Percentiles rank a stretch among this genome's conserved stretches.
Conservation (phyloP, 179 eudicot genomes). For the Drosera spatulata region DNA sequence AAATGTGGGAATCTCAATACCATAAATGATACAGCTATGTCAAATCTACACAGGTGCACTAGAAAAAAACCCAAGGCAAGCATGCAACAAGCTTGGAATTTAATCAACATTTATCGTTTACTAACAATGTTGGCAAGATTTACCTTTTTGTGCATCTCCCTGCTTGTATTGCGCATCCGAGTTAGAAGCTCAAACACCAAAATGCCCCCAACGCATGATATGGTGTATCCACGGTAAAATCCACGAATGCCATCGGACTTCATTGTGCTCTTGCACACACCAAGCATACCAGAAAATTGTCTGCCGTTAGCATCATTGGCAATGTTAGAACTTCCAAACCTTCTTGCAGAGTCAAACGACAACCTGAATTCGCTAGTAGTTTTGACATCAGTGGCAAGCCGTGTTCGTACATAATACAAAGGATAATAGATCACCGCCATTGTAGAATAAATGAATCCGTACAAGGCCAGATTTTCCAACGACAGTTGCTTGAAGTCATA, state of each 20-base stretch:
- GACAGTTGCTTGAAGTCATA: not conserved
- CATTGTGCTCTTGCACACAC: constrained; percentile 9
- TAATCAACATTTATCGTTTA: not conserved
- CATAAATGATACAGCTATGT: not conserved
- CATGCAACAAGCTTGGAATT: not conserved
- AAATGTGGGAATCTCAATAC: not conserved
- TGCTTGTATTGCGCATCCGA: not conserved
- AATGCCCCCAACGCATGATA: constrained; percentile 1
- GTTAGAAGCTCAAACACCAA: not conserved
- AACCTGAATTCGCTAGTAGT: not conserved
- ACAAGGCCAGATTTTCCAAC: not conserved
- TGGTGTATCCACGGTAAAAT: constrained; percentile 8
- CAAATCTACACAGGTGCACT: no score
- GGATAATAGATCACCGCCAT: not conserved
- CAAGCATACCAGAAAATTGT: constrained; percentile 7
- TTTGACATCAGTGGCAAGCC: constrained; percentile 18
- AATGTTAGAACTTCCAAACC: no score
- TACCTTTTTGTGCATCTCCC: constrained; percentile 5
- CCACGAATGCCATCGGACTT: constrained; percentile 13
- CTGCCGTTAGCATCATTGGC: not conserved
- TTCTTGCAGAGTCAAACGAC: constrained; percentile 7
- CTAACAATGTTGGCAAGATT: not conserved
- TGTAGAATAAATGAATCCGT: not conserved
- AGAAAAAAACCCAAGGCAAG: no score
- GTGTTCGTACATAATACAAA: constrained; percentile 5